A percentile compares a stretch with the other conserved stretches of the same genome.
Evolutionary conservation across 345 rosid genomes (phyloP).

Genomic region (Dimocarpus longan): DNA sequence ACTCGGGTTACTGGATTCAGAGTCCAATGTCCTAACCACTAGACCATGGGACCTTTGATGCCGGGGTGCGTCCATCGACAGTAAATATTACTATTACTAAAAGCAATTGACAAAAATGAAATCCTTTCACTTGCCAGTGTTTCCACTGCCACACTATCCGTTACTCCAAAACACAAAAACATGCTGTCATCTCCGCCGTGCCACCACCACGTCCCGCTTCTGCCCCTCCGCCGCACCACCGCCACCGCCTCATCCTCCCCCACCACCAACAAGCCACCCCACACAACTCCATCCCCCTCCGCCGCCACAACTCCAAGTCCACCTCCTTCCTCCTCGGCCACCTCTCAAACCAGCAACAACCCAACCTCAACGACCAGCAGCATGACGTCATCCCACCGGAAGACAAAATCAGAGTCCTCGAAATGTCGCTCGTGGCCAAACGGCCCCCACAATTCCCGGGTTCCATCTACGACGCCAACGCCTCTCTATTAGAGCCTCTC

Average conservation of each 20-base stretch:
- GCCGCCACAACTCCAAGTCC: constrained; percentile 63
- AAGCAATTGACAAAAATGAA: neutral
- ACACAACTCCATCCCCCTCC: constrained; percentile 30
- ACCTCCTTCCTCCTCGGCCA: constrained; percentile 42
- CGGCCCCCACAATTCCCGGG: constrained; percentile 77
- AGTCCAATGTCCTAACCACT: constrained; percentile 95
- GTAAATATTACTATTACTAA: no score
- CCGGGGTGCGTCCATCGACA: no score
- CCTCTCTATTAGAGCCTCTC: constrained; percentile 48
- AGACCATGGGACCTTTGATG: constrained; percentile 60
- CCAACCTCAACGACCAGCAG: neutral
- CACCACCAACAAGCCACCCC: neutral
- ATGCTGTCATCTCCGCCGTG: constrained; percentile 15
- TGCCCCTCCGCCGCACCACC: constrained; percentile 10
- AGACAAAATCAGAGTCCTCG: constrained; percentile 54
- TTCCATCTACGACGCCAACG: constrained; percentile 42
- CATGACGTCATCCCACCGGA: constrained; percentile 32
- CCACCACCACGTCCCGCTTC: constrained; percentile 11
- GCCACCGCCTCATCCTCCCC: constrained; percentile 27
- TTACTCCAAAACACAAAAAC: neutral
- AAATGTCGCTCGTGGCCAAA: constrained; percentile 56
- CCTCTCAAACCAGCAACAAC: constrained; percentile 24
- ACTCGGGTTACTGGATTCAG: constrained; percentile 98
- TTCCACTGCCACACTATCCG: constrained; percentile 27
- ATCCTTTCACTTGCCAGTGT: no score